Evolutionary conservation across 805 yeast genomes (phyloP), one percentile per base, ranked within the genome.

Genomic region (Kluyveromyces starmeri): DNA sequence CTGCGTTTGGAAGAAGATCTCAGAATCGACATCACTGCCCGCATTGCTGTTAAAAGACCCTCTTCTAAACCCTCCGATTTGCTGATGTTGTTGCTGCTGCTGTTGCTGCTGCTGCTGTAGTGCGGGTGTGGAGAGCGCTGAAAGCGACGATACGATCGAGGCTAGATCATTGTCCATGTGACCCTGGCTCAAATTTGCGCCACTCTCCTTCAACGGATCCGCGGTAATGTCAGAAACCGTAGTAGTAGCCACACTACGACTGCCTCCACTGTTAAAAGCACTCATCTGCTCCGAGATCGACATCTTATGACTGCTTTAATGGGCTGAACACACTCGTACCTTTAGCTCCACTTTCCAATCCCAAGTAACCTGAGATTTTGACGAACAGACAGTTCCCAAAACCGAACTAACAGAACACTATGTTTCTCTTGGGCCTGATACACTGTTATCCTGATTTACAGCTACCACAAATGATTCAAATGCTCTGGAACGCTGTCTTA

Each of bases 141-240:
- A 55, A 30, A 59, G 41, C n/a, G 63, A 58, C 6, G 62, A 53
- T 4, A 59, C 60, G 22, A 57, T 58, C 26, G 59, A 55, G 10
- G 57, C 58, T 27, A 57, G 38, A 36, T 58, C 61, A 13, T 55
- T 47, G 39, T 55, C 56, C 43, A 58, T 46, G 19, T 45, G 39
- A n/a, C n/a, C n/a, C n/a, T n/a, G n/a, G n/a, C n/a, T n/a, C n/a
- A n/a, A n/a, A n/a, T n/a, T n/a, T 32, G 45, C 25, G 10, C 35
- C 13, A 23, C 13, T 10, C 6, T 23, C n/a, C 7, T 23, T 23
- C 11, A n/a, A 8, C 23, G 23, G 11, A 11, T 20, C 23, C n/a
- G n/a, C n/a, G 10, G 11, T 20, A 8, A 20, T 14, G 26, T 23
- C 26, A 10, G 26, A 23, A 6, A 23, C 26, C 11, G 26, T 14